Base-by-base conservation (phyloP, 108 stramenopile species). In the Nannochloropsis salina region DNA sequence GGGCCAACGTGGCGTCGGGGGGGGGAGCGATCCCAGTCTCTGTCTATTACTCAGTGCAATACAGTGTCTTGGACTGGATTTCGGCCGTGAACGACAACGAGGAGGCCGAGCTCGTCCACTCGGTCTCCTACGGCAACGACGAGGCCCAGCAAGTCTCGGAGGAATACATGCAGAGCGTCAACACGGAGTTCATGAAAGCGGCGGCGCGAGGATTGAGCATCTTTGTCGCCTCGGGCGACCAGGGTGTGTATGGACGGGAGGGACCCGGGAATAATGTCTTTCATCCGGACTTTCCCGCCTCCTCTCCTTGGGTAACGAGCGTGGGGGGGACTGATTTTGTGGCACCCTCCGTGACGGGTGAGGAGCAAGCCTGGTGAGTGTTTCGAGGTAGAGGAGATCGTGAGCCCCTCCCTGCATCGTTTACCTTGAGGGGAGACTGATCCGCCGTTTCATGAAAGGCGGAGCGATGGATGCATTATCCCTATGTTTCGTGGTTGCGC, bases 271-370 rank as follows among this genome's bases (percentile, higher is more conserved):
- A 20, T 6, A 74, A n/a, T 5, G 45, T 51, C 11, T 91, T 89
- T 84, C 45, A 89, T 74, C 93, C 93, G n/a, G 87, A 89, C 80
- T 93, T 92, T 89, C 93, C 93, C 44, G 93, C 91, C 22, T 86
- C 84, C 61, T 91, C 90, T 41, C 92, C 93, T 8, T 92, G 91
- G 83, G 90, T 93, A 9, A 92, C 92, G 43, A 90, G 91, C 41
- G 92, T 93, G n/a, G 93, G 93, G 10, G 90, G 89, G 18, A 91
- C 88, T 20, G 44, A 89, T 80, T 86, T 91, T 88, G 22, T 18
- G 22, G 21, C 42, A 40, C 41, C 81, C 31, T 51, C 44, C 42
- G 43, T 41, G 21, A 85, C 82, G 80, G 90, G 90, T 10, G 90
- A 85, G 43, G 87, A 89, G 84, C 83, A 41, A 31, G 79, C 89